Conservation (phyloP, 768 basidiomycete genomes). For the Tulasnella sp. region DNA sequence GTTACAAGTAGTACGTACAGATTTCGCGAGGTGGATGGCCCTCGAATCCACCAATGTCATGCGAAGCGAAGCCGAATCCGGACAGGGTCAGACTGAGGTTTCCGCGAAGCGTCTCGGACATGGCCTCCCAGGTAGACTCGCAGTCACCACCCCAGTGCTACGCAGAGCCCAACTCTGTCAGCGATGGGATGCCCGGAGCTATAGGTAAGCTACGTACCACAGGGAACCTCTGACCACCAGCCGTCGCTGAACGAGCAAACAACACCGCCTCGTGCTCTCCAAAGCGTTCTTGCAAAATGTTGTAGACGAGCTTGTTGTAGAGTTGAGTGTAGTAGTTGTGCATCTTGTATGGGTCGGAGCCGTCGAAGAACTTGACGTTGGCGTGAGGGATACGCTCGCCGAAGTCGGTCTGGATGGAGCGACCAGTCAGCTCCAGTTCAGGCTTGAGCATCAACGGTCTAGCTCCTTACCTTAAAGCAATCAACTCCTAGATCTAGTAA, state of each 20-base stretch:
- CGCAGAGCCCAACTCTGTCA: background rate
- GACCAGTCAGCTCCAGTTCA: background rate
- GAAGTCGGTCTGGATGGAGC: slow-evolving; percentile 44
- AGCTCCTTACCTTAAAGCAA: slow-evolving; percentile 29
- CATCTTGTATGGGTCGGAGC: slow-evolving; percentile 54
- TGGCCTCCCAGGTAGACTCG: slow-evolving; percentile 65
- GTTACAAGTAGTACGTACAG: background rate
- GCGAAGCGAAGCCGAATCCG: slow-evolving; percentile 60
- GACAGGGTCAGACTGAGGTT: slow-evolving; percentile 50
- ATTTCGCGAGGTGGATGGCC: slow-evolving; percentile 8
- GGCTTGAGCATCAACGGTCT: background rate
- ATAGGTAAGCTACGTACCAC: slow-evolving; percentile 20
- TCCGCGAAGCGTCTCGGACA: slow-evolving; percentile 64
- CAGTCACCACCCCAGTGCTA: slow-evolving; percentile 64
- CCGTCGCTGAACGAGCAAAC: slow-evolving; percentile 56
- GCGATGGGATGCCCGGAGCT: background rate
- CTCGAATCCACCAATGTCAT: slow-evolving; percentile 72
- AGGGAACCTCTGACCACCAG: slow-evolving; percentile 52
- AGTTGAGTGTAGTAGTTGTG: slow-evolving; percentile 61
- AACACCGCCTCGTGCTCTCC: slow-evolving; percentile 57
- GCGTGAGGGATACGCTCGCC: slow-evolving; percentile 66
- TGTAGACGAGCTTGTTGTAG: slow-evolving; percentile 63
- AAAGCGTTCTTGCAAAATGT: slow-evolving; percentile 42
- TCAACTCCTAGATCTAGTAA: slow-evolving; percentile 47
- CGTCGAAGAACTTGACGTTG: slow-evolving; percentile 49